Evolutionary conservation across 108 stramenopile species (phyloP), one percentile per base, ranked within the genome.

Genomic region (Skeletonema potamos): DNA sequence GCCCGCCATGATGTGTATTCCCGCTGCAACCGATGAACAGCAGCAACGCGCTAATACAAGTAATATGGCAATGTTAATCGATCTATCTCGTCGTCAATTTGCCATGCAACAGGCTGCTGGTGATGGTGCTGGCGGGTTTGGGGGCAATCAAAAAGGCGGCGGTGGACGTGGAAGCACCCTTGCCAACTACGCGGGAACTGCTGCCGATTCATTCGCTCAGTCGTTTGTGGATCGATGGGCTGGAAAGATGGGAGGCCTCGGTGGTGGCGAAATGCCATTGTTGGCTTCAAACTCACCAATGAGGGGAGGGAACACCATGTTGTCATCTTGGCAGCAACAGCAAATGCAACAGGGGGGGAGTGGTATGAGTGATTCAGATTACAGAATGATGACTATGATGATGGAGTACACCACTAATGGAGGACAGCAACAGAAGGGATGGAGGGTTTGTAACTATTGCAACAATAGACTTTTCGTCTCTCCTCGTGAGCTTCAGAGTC

Each of bases 181-280:
- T 64, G 77, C 77, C 41, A 62, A 66, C 26, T 70, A 64, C 18
- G 76, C 63, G 6, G 76, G 76, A 0, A 54, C 77, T 3, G 32
- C 76, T 1, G 76, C 70, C 32, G 70, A 78, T 54, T 70, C 77
- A 18, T 78, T 71, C 20, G 77, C 77, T 20, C 77, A 78, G 32
- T 70, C 77, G 7, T 78, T 78, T 58, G 77, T 78, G 13, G 77
- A 78, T 55, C 77, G 77, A 39, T 78, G 64, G 46, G 77, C 77
- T 28, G 48, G 26, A 5, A 36, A 37, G 8, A 58, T 37, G 72
- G 62, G 44, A 17, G 56, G 37, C n/a, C 55, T 30, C 27, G 33
- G 51, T 54, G 74, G 39, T 15, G 61, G 20, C 9, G 36, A 28
- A 6, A 36, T 56, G 54, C 22, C 27, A 12, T 33, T 27, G 22